phyloP scores from a whole-genome alignment of 306 rosid species.

The Dicorynia guianensis region DNA sequence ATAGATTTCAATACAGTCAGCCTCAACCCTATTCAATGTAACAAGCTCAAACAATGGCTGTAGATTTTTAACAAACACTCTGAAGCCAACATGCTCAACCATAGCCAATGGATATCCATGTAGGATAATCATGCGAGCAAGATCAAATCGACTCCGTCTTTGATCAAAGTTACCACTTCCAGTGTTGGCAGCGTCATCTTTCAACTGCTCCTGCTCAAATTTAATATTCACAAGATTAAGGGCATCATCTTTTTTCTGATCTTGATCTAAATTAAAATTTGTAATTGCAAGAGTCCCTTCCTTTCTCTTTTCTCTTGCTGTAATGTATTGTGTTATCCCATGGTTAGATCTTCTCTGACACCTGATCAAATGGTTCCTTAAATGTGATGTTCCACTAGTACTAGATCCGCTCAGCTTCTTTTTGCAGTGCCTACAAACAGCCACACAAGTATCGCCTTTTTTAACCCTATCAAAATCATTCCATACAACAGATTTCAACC shows the following conservation, averaged over 20 bases:
- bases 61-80: constrained; percentile 86
- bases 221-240: constrained; percentile 80
- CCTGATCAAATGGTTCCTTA: constrained; percentile 94
- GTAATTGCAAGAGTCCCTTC: constrained; percentile 73
- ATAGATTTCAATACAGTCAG: constrained; percentile 91
- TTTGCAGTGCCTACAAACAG: constrained; percentile 95
- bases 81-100: constrained; percentile 95
- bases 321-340: constrained; percentile 67
- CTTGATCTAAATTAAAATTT: constrained; percentile 70
- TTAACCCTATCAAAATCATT: constrained; percentile 97
- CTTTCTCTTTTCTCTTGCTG: constrained; percentile 89
- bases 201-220: constrained; percentile 87
- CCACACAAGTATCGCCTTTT: constrained; percentile 88
- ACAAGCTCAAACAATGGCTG: constrained; percentile 96
- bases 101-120: constrained; percentile 96
- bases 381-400: constrained; percentile 98
- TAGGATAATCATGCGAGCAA: constrained; percentile 96
- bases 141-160: constrained; percentile 89
- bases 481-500: constrained; percentile 97
- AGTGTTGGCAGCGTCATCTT: constrained; percentile 63
- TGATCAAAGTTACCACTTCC: constrained; percentile 77
- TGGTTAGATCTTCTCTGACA: constrained; percentile 86
- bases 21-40: constrained; percentile 76
- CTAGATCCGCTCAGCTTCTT: constrained; percentile 99
- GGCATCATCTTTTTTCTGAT: constrained; percentile 76